Conservation (phyloP, 2,329 filamentous ascomycete genomes). For the Kalaharituber pfeilii region DNA sequence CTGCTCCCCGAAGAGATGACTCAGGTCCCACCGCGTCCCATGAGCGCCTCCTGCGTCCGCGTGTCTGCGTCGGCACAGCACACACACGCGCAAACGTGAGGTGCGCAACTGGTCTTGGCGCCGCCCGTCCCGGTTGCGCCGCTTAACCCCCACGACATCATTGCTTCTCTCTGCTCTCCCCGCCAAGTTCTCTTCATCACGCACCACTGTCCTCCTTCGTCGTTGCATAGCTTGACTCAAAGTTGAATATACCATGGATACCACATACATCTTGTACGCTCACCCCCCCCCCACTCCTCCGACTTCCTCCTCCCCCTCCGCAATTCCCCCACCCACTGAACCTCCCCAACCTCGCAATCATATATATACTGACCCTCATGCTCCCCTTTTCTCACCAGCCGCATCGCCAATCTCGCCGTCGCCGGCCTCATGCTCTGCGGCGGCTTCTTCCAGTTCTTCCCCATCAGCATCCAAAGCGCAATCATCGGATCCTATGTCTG, state of each 20-base stretch:
- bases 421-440: slow-evolving; percentile 1
- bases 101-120: no score
- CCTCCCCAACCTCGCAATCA: not conserved
- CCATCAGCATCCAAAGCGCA: slow-evolving; percentile 32
- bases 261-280: not conserved
- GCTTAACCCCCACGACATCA: no score
- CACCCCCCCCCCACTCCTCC: not conserved
- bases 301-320: not conserved
- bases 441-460: slow-evolving; percentile 32
- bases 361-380: not conserved
- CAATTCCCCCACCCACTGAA: not conserved
- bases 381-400: not conserved
- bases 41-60: no score
- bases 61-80: no score
- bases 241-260: not conserved
- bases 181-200: no score
- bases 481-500: slow-evolving; percentile 78
- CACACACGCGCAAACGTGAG: no score
- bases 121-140: no score
- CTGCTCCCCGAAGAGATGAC: no score
- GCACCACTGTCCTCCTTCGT: no score
- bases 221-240: no score
- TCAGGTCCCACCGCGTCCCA: no score
- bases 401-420: slow-evolving; percentile 2
- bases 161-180: no score